phyloP scores from a whole-genome alignment of 176 grass and related monocot species.

The Zizania latifolia region DNA sequence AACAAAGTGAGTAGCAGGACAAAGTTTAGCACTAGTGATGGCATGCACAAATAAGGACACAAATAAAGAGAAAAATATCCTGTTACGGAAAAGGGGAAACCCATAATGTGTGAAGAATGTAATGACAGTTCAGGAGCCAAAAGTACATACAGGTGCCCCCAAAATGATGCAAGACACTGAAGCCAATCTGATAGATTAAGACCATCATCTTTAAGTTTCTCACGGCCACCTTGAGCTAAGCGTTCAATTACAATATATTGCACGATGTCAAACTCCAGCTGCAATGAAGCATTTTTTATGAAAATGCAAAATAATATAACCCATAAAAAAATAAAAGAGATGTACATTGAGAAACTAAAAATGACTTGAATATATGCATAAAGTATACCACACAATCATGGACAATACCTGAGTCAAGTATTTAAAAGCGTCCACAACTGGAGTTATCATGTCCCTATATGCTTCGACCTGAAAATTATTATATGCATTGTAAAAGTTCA shows the following conservation, averaged over 20 bases:
- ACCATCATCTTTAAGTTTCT: conserved; percentile 97
- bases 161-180: conserved; percentile 98
- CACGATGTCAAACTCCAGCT: conserved; percentile 98
- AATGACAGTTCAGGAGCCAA: conserved; percentile 9
- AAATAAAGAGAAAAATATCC: neutral
- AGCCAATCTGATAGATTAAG: conserved; percentile 99
- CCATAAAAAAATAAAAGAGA: neutral
- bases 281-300: conserved; percentile 28
- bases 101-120: neutral
- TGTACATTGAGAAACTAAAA: neutral
- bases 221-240: conserved; percentile 89
- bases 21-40: conserved; percentile 1
- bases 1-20: neutral
- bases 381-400: conserved; percentile 16
- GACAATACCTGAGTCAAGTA: conserved; percentile 92
- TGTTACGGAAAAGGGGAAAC: conserved; percentile 13
- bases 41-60: neutral
- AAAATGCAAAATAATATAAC: no score
- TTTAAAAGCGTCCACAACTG: conserved; percentile 99
- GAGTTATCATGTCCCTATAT: conserved; percentile 98
- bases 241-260: conserved; percentile 99
- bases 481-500: conserved; percentile 12
- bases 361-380: neutral
- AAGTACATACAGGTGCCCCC: conserved; percentile 92
- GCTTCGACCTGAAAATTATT: conserved; percentile 80